A percentile compares a stretch with the other conserved stretches of the same genome.
Evolutionary conservation across 139 green algal species (phyloP).

Genomic region (Tetraselmis chui): DNA sequence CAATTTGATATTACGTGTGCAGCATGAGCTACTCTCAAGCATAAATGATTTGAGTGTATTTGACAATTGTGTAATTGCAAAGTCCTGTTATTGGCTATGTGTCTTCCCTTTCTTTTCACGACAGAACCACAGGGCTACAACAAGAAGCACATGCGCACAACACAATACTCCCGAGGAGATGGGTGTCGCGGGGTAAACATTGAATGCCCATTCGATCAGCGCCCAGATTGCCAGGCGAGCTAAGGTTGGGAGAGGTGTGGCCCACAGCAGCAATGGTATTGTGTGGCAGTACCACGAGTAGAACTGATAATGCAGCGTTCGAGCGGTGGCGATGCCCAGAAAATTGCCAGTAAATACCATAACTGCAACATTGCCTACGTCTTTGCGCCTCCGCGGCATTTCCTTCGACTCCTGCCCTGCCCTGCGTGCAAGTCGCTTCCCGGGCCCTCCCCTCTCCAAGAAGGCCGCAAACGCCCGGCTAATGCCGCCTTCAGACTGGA

Average conservation of each 20-base stretch:
- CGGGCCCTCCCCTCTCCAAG: neutral
- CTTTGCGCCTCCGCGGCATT: neutral
- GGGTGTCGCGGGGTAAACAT: neutral
- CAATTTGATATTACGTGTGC: too few relatives aligned
- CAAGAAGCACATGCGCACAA: neutral
- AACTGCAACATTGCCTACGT: neutral
- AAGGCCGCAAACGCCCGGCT: conserved; percentile 5
- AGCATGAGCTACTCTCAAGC: too few relatives aligned
- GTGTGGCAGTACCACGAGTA: conserved; percentile 76
- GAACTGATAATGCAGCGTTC: conserved; percentile 83
- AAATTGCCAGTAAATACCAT: conserved; percentile 69
- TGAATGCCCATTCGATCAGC: neutral
- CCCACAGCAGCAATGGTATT: conserved; percentile 64
- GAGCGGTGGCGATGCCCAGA: conserved; percentile 61
- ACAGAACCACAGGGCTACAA: neutral
- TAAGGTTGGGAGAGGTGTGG: neutral
- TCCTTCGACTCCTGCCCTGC: neutral
- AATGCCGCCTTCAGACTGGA: conserved; percentile 9
- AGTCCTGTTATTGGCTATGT: too few relatives aligned
- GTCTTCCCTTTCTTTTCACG: too few relatives aligned
- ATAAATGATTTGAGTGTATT: too few relatives aligned
- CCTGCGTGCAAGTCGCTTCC: neutral
- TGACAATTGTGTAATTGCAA: too few relatives aligned
- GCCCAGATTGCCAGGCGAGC: conserved; percentile 24
- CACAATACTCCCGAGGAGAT: neutral